Evolutionary conservation across 2,329 filamentous ascomycete species (phyloP), one percentile per base, ranked within the genome.

Genomic region (Eutypella sp.): DNA sequence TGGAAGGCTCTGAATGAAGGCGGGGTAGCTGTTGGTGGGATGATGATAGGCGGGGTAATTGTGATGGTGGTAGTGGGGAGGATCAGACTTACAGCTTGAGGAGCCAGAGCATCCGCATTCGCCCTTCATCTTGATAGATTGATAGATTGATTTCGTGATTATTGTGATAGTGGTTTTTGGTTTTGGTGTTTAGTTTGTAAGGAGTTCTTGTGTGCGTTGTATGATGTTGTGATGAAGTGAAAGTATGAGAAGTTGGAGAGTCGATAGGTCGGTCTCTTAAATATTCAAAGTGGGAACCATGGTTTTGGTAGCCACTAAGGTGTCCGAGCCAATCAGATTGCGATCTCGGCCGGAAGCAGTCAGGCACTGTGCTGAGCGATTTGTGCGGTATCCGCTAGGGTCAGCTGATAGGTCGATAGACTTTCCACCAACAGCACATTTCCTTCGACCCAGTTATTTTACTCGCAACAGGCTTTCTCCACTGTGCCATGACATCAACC

Each of bases 21-120:
- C 34, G 38, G 46, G 39, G 41, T 24, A 37, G 40, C n/a, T n/a
- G n/a, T n/a, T 33, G 13, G 29, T 33, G 29, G 5, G 13, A 13
- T 29, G 25, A 29, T 29, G 25, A 13, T 7, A 7, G 29, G 29
- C 5, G 29, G 29, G 29, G 29, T 33, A n/a, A 7, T 15, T 11
- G 16, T 33, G 29, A 33, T 33, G 31, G 10, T 50, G 48, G 38
- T 50, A 53, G 52, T 53, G 48, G 37, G 41, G 50, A 46, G 44
- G 50, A 47, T 47, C 45, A 15, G 13, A 59, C 61, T 53, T 64
- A 64, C 63, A 66, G 58, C 55, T 57, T 40, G 60, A 61, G 54
- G 54, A 44, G 52, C 59, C 58, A 45, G 63, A 64, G 62, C 63
- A 66, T 63, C 63, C 63, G 55, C 63, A 66, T 52, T 66, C 62